Percentiles rank a stretch among this genome's conserved stretches.
phyloP scores from a whole-genome alignment of 202 grass and related monocot species.

The Schoenoplectus tabernaemontani region DNA sequence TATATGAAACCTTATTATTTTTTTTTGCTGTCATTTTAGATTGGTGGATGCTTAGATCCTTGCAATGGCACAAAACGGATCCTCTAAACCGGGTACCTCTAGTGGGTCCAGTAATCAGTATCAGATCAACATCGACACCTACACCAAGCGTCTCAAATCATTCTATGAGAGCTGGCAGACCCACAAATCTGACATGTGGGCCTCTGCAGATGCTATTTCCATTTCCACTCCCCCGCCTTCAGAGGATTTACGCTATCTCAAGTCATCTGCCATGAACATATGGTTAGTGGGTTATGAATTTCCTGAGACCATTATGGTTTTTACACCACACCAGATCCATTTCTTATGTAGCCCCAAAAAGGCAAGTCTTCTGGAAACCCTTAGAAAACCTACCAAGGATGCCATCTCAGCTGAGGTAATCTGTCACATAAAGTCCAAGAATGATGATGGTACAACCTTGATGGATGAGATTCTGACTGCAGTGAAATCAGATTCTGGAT shows the following conservation, averaged over 20 bases:
- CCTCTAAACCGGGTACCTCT: conserved; percentile 11
- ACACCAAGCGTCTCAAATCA: conserved; percentile 49
- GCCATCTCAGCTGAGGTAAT: conserved; percentile 48
- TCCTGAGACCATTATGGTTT: conserved; percentile 72
- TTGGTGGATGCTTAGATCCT: conserved; percentile 7
- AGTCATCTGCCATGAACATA: conserved; percentile 66
- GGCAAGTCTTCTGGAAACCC: conserved; percentile 45
- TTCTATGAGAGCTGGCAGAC: conserved; percentile 61
- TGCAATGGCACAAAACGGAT: conserved; percentile 6
- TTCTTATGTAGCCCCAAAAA: conserved; percentile 71
- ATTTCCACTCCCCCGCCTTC: conserved; percentile 65
- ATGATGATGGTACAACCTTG: conserved; percentile 39
- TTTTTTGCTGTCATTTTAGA: not conserved
- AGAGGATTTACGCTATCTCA: conserved; percentile 65
- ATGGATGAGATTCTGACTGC: conserved; percentile 53
- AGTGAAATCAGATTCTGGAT: conserved; percentile 35
- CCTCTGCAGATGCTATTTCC: conserved; percentile 51
- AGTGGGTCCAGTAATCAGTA: not conserved
- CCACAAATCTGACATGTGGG: conserved; percentile 54
- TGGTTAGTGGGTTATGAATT: conserved; percentile 86
- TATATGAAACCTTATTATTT: not conserved
- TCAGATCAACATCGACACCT: conserved; percentile 54
- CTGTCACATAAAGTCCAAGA: conserved; percentile 56
- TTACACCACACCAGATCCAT: conserved; percentile 57
- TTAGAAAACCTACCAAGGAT: conserved; percentile 55